Conservation (phyloP, 1,284 basidiomycete species). For the Neolentinus lepideus region DNA sequence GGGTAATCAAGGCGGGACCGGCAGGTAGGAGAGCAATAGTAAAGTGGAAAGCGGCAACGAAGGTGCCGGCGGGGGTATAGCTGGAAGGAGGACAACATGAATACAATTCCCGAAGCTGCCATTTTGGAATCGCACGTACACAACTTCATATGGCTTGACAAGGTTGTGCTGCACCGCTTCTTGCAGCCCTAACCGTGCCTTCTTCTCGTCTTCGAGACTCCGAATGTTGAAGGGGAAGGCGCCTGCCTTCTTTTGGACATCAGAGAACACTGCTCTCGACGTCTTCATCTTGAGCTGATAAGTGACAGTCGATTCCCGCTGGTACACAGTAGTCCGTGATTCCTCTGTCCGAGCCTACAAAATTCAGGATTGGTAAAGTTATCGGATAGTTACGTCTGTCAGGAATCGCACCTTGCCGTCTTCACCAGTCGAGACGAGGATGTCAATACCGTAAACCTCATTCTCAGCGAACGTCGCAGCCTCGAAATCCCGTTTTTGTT, state of each 20-base stretch:
- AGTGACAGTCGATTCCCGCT: slow-evolving; percentile 80
- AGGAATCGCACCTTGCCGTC: slow-evolving; percentile 69
- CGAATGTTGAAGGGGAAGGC: slow-evolving; percentile 98
- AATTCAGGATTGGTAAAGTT: neutral
- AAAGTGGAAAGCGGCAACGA: slow-evolving; percentile 93
- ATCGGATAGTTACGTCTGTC: neutral
- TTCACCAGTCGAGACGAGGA: slow-evolving; percentile 82
- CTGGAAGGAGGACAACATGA: slow-evolving; percentile 18
- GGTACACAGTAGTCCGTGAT: slow-evolving; percentile 89
- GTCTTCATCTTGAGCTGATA: slow-evolving; percentile 99
- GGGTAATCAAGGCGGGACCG: slow-evolving; percentile 81
- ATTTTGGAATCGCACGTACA: slow-evolving; percentile 41
- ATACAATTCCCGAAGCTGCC: neutral
- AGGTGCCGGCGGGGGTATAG: slow-evolving; percentile 73
- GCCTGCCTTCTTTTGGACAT: slow-evolving; percentile 97
- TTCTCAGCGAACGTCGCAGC: slow-evolving; percentile 83
- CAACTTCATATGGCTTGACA: slow-evolving; percentile 85
- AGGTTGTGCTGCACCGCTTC: slow-evolving; percentile 93
- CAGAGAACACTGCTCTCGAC: slow-evolving; percentile 89
- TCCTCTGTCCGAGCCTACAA: slow-evolving; percentile 78
- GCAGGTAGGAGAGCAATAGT: slow-evolving; percentile 85
- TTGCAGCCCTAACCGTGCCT: slow-evolving; percentile 90
- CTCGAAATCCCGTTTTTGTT: slow-evolving; percentile 83
- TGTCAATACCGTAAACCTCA: slow-evolving; percentile 95
- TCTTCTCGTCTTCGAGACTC: slow-evolving; percentile 90